phyloP scores from a whole-genome alignment of 495 filamentous ascomycete species.

The Penicillium simplicissimum region DNA sequence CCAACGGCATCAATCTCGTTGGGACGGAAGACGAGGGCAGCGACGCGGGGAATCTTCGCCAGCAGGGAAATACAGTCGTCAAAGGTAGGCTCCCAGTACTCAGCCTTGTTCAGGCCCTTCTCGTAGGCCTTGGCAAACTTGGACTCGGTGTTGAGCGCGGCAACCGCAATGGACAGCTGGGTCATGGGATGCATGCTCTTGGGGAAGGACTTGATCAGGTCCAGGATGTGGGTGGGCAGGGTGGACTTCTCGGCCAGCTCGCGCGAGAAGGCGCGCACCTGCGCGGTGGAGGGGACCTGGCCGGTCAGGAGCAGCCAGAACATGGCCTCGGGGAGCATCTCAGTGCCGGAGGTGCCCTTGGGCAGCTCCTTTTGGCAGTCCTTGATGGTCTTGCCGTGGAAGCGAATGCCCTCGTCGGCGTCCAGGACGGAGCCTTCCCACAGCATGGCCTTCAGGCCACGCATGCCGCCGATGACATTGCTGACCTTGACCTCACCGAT shows the following conservation, averaged over 20 bases:
- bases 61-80: conserved; percentile 93
- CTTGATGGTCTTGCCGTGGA: conserved; percentile 97
- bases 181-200: conserved; percentile 94
- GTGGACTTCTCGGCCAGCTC: conserved; percentile 84
- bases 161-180: conserved; percentile 91
- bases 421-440: conserved; percentile 99
- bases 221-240: conserved; percentile 80
- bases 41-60: conserved; percentile 94
- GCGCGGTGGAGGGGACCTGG: conserved; percentile 77
- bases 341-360: conserved; percentile 89
- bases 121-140: conserved; percentile 92
- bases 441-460: conserved; percentile 94
- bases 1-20: conserved; percentile 67
- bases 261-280: conserved; percentile 77
- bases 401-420: conserved; percentile 94
- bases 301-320: conserved; percentile 98
- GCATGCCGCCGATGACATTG: conserved; percentile 94
- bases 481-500: conserved; percentile 94
- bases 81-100: conserved; percentile 99
- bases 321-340: conserved; percentile 99
- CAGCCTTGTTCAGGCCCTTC: conserved; percentile 82
- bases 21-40: conserved; percentile 95
- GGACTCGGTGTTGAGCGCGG: conserved; percentile 87
- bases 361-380: conserved; percentile 93
- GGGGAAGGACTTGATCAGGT: conserved; percentile 90